phyloP scores from a whole-genome alignment of 73 alveolate genomes.

The Blepharisma stoltei region DNA sequence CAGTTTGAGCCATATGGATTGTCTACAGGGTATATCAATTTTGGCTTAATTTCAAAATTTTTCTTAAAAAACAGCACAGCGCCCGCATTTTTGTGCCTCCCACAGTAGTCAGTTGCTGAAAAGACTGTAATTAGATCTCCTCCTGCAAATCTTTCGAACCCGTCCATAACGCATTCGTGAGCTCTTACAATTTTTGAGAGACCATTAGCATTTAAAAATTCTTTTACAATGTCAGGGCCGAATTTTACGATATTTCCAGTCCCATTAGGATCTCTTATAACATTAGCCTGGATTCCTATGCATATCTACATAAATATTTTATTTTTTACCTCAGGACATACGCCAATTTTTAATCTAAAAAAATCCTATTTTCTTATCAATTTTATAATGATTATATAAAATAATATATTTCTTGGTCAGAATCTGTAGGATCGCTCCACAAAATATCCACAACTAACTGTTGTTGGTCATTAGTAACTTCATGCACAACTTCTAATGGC shows the following conservation, averaged over 20 bases:
- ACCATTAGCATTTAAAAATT: conserved; percentile 85
- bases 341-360: too few species aligned
- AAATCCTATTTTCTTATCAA: too few species aligned
- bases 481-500: conserved; percentile 90
- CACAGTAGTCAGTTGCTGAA: conserved; percentile 96
- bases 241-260: conserved; percentile 98
- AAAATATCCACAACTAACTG: conserved; percentile 85
- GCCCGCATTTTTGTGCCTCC: conserved; percentile 98
- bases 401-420: too few species aligned
- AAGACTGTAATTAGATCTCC: conserved; percentile 95
- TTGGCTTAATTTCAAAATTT: conserved; percentile 87
- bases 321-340: too few species aligned
- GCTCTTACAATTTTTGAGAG: conserved; percentile 87
- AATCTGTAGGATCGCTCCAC: conserved; percentile 94
- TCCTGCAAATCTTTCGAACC: conserved; percentile 98
- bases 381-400: too few species aligned
- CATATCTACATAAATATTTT: too few species aligned
- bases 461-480: conserved; percentile 78
- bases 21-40: conserved; percentile 85
- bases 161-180: conserved; percentile 99
- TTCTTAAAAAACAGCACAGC: conserved; percentile 93
- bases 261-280: conserved; percentile 98
- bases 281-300: conserved; percentile 94
- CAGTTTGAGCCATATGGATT: conserved; percentile 86
- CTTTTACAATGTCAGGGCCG: conserved; percentile 99